Percentiles rank a stretch among this genome's conserved stretches.
Evolutionary conservation across 495 filamentous ascomycete species (phyloP).

Genomic region (Friedmanniomyces simplex): DNA sequence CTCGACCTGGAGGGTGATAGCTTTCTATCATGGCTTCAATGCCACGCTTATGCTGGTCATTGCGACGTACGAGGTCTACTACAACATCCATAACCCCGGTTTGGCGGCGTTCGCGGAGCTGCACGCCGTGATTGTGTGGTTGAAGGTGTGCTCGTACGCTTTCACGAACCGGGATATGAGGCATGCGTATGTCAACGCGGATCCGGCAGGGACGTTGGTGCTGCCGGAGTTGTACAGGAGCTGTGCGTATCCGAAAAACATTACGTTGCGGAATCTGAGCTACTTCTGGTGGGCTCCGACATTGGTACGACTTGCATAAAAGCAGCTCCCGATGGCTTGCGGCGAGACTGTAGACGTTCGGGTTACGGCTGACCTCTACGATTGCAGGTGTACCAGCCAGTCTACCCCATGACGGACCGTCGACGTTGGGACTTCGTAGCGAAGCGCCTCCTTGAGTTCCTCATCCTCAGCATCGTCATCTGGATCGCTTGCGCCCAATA

Average conservation of each 20-base stretch:
- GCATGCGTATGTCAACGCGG: constrained; percentile 44
- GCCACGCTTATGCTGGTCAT: constrained; percentile 67
- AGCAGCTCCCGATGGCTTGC: background rate
- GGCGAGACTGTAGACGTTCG: background rate
- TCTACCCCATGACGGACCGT: constrained; percentile 69
- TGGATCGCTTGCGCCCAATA: constrained; percentile 92
- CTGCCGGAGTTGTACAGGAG: constrained; percentile 68
- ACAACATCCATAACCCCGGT: constrained; percentile 78
- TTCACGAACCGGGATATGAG: constrained; percentile 94
- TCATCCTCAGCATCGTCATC: constrained; percentile 69
- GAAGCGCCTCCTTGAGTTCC: constrained; percentile 68
- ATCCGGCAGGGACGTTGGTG: constrained; percentile 45
- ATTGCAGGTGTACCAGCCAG: constrained; percentile 70
- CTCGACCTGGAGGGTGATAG: constrained; percentile 66
- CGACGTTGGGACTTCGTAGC: constrained; percentile 80
- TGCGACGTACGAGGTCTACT: constrained; percentile 80
- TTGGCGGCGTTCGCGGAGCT: constrained; percentile 86
- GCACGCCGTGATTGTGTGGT: constrained; percentile 89
- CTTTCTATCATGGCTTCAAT: constrained; percentile 70
- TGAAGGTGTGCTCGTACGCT: constrained; percentile 92
- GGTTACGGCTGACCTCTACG: background rate
- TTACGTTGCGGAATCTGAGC: constrained; percentile 70
- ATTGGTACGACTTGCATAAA: constrained; percentile 36
- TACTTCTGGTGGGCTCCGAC: constrained; percentile 99
- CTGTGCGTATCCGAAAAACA: constrained; percentile 85